Evolutionary conservation across 2,329 filamentous ascomycete genomes (phyloP).

Genomic region (Huntiella savannae): DNA sequence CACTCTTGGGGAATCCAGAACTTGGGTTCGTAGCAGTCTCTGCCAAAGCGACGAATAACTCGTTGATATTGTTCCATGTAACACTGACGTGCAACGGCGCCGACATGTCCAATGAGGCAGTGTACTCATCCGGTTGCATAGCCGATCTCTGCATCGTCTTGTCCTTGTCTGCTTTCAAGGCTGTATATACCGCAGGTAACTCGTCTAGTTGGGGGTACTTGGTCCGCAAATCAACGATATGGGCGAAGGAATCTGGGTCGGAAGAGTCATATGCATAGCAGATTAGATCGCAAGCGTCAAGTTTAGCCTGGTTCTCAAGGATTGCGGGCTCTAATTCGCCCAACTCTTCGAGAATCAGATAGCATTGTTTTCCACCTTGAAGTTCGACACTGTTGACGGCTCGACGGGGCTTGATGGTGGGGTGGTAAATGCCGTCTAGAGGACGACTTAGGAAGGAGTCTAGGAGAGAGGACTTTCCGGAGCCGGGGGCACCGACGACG

Average conservation of each 20-base stretch:
- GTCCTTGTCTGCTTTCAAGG: conserved; percentile 85
- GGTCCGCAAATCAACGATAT: conserved; percentile 64
- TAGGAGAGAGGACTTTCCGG: conserved; percentile 79
- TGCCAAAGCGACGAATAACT: conserved; percentile 80
- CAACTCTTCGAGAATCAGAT: conserved; percentile 85
- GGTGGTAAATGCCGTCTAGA: conserved; percentile 67
- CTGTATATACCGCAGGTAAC: conserved; percentile 81
- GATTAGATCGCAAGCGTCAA: conserved; percentile 83
- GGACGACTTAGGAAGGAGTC: conserved; percentile 82
- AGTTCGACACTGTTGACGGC: conserved; percentile 95
- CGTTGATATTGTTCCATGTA: conserved; percentile 82
- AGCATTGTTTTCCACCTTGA: conserved; percentile 89
- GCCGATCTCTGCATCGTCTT: conserved; percentile 92
- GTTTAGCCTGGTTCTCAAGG: conserved; percentile 72
- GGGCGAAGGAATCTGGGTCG: conserved; percentile 85
- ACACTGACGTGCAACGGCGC: conserved; percentile 87
- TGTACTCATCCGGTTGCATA: conserved; percentile 82
- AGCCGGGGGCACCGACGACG: conserved; percentile 64
- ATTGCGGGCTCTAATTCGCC: conserved; percentile 91
- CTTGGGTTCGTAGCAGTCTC: conserved; percentile 83
- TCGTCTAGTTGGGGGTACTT: conserved; percentile 70
- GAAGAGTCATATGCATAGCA: conserved; percentile 96
- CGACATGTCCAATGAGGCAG: conserved; percentile 66
- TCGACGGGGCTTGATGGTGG: conserved; percentile 84
- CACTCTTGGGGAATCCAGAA: conserved; percentile 71